phyloP scores from a whole-genome alignment of 139 green algal genomes.

The Auxenochlorella pyrenoidosa region DNA sequence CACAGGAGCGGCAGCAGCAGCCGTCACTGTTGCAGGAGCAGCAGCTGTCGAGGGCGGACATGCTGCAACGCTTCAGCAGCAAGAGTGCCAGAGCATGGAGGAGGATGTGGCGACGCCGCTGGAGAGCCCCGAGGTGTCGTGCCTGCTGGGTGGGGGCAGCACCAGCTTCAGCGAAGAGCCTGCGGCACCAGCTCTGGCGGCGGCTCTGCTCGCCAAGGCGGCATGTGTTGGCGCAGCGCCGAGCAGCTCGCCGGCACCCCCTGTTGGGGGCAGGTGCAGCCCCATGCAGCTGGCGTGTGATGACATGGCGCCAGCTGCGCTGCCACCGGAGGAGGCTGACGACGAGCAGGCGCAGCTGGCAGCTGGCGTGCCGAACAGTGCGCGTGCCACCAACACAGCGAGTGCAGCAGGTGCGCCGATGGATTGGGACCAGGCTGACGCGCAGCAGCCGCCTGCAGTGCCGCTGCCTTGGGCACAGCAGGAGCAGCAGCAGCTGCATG shows the following conservation, averaged over 20 bases:
- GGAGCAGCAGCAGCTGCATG: too few relatives aligned
- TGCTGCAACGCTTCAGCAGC: neutral
- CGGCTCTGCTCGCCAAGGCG: neutral
- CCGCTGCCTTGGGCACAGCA: too few relatives aligned
- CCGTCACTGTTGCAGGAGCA: neutral
- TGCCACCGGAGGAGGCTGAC: neutral
- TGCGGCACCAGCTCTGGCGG: neutral
- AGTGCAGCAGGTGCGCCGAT: too few relatives aligned
- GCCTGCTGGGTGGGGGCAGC: neutral
- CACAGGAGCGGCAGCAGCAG: neutral
- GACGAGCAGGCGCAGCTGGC: neutral
- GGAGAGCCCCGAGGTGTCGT: slow-evolving; percentile 4
- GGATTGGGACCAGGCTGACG: too few relatives aligned
- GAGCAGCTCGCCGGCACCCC: neutral
- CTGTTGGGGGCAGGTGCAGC: neutral
- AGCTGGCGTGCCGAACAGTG: too few relatives aligned
- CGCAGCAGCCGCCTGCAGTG: too few relatives aligned
- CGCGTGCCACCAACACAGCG: too few relatives aligned
- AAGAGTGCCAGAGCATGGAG: neutral
- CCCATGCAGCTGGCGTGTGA: neutral
- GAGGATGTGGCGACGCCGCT: neutral
- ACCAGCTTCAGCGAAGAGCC: too few relatives aligned
- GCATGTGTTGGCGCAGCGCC: neutral
- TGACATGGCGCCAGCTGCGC: neutral
- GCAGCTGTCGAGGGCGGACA: neutral